These are phyloP conservation scores for Coniferiporia weirii DNA, from an alignment of 1,284 basidiomycete genomes.

Conservation along the genomic window DNA sequence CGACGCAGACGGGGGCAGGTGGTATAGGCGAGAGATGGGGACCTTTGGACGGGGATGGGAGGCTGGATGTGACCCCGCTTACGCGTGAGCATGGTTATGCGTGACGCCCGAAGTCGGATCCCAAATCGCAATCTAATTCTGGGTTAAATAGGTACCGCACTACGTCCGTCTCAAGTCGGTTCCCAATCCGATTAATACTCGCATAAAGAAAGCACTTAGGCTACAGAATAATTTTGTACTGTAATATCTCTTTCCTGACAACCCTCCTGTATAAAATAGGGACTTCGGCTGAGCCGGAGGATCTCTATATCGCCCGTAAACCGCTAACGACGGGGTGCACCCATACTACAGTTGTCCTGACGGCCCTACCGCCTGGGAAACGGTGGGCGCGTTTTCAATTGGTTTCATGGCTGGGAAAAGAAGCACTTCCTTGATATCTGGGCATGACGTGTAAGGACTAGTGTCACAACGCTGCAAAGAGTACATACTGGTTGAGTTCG, in stretches of 20 bases:
- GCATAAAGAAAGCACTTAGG: no score
- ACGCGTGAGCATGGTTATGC: neutral
- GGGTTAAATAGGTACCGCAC: neutral
- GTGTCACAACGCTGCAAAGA: neutral
- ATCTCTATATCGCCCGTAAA: no score
- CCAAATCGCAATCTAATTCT: neutral
- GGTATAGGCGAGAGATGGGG: neutral
- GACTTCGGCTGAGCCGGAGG: no score
- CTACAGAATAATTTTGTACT: no score
- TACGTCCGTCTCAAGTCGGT: neutral
- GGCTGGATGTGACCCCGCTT: neutral
- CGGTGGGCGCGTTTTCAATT: constrained; percentile 38
- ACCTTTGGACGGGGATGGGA: neutral
- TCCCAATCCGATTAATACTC: no score
- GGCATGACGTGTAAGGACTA: constrained; percentile 16
- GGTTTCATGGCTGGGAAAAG: constrained; percentile 93
- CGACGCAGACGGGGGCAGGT: constrained; percentile 9
- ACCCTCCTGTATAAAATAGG: no score
- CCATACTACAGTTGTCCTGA: constrained; percentile 22
- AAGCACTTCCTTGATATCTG: constrained; percentile 88
- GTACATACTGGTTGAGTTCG: constrained; percentile 78
- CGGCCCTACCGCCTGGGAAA: constrained; percentile 21
- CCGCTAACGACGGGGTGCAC: no score
- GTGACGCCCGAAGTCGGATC: constrained; percentile 1
- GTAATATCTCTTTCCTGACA: no score